Evolutionary conservation across 306 rosid species (phyloP).

Genomic region (Cucurbita maxima): DNA sequence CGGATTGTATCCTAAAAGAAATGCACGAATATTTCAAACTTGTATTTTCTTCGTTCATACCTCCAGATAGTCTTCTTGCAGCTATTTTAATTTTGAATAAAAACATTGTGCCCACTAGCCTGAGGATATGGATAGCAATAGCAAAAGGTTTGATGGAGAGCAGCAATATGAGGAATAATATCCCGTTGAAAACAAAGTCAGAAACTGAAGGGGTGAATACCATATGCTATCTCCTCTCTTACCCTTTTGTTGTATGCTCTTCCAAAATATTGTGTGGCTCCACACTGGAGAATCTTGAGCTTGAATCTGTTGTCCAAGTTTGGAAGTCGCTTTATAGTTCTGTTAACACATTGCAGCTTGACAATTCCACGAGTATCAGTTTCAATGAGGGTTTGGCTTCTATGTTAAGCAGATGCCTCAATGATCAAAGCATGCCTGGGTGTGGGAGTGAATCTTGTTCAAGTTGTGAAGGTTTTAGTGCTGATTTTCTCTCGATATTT

Average conservation of each 20-base stretch:
- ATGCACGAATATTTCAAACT: constrained; percentile 33
- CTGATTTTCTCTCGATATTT: constrained; percentile 25
- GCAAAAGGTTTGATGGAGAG: constrained; percentile 36
- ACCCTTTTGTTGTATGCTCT: constrained; percentile 44
- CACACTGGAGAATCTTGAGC: constrained; percentile 15
- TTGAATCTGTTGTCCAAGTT: constrained; percentile 34
- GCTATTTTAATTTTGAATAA: constrained; percentile 35
- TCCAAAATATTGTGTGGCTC: constrained; percentile 16
- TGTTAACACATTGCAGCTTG: constrained; percentile 23
- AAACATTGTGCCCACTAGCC: constrained; percentile 27
- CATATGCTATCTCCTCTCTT: constrained; percentile 36
- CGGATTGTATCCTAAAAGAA: constrained; percentile 21
- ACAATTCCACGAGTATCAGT: constrained; percentile 23
- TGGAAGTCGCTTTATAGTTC: constrained; percentile 61
- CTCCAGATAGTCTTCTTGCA: constrained; percentile 32
- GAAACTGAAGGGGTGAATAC: constrained; percentile 22
- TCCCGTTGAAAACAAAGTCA: constrained; percentile 25
- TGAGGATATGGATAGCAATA: constrained; percentile 47
- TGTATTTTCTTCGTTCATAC: constrained; percentile 42
- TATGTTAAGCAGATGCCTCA: constrained; percentile 29
- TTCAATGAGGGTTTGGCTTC: constrained; percentile 38
- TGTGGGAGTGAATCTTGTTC: constrained; percentile 18
- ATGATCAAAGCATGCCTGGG: constrained; percentile 23
- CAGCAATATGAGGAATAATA: constrained; percentile 24
- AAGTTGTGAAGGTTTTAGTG: constrained; percentile 20